Evolutionary conservation across 345 rosid species (phyloP).

Genomic region (Salix exigua): DNA sequence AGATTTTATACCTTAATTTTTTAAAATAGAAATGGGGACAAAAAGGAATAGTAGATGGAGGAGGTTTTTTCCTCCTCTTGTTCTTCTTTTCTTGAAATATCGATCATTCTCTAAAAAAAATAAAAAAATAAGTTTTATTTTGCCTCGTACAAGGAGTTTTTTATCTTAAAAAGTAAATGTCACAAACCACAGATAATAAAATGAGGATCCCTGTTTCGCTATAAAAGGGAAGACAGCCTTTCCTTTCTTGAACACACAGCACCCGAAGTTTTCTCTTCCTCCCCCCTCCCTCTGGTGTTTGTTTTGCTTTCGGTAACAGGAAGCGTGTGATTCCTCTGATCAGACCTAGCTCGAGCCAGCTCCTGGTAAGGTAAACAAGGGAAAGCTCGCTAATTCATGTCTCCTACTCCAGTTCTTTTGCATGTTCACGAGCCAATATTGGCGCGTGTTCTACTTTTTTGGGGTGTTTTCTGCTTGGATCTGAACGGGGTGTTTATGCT

Average conservation of each 20-base stretch:
- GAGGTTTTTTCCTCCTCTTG: no score
- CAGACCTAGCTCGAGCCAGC: slow-evolving; percentile 8
- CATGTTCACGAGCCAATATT: slow-evolving; percentile 21
- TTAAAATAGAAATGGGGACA: no score
- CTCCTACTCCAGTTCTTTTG: neutral
- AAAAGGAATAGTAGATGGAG: no score
- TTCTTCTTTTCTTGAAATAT: neutral
- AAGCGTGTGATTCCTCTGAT: slow-evolving; percentile 17
- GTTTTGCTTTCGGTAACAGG: slow-evolving; percentile 3
- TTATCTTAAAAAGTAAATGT: neutral
- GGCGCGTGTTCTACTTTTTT: slow-evolving; percentile 10
- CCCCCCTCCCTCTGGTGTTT: neutral
- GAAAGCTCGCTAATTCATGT: neutral
- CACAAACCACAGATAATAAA: neutral
- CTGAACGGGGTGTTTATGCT: slow-evolving; percentile 25
- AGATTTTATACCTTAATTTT: neutral
- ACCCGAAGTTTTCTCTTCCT: neutral
- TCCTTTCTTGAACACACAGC: slow-evolving; percentile 36
- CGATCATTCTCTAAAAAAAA: neutral
- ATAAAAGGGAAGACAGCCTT: slow-evolving; percentile 33
- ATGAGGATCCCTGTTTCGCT: slow-evolving; percentile 20
- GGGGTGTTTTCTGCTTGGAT: slow-evolving; percentile 22
- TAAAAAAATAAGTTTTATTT: no score
- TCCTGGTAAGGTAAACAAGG: slow-evolving; percentile 9
- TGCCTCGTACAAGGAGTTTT: no score